phyloP scores from a whole-genome alignment of 2,329 filamentous ascomycete species.

The Hymenotorrendiella dingleyae region DNA sequence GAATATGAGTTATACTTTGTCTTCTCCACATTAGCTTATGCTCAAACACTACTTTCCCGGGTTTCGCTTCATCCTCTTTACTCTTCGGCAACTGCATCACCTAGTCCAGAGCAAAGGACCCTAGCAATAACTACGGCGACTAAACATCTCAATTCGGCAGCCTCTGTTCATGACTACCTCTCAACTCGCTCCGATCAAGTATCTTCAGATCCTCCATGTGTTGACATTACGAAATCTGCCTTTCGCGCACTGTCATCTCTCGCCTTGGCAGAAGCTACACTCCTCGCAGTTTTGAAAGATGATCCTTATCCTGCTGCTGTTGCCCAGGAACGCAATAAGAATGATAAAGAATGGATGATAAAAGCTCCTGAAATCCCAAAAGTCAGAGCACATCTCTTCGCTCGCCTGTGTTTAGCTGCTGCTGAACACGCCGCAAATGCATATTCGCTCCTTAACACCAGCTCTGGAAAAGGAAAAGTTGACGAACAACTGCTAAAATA shows the following conservation, averaged over 20 bases:
- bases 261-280: constrained; percentile 79
- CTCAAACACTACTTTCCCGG: constrained; percentile 67
- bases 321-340: constrained; percentile 73
- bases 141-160: constrained; percentile 69
- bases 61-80: constrained; percentile 69
- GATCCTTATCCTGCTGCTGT: constrained; percentile 85
- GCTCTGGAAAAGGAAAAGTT: constrained; percentile 43
- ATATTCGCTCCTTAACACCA: constrained; percentile 42
- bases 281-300: constrained; percentile 87
- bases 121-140: constrained; percentile 68
- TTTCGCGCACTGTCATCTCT: constrained; percentile 56
- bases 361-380: constrained; percentile 81
- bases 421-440: constrained; percentile 81
- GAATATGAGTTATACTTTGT: constrained; percentile 81
- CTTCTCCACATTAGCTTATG: constrained; percentile 69
- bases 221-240: constrained; percentile 48
- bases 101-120: constrained; percentile 60
- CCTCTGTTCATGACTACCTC: constrained; percentile 71
- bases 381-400: constrained; percentile 82
- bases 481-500: constrained; percentile 66
- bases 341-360: constrained; percentile 95
- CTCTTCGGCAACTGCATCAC: constrained; percentile 53
- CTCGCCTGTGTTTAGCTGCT: constrained; percentile 78
- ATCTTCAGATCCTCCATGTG: constrained; percentile 36
- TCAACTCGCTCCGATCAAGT: constrained; percentile 47